Percentiles rank a stretch among this genome's conserved stretches.
Evolutionary conservation across 2,329 filamentous ascomycete genomes (phyloP).

Genomic region (Phialocephala sp.): DNA sequence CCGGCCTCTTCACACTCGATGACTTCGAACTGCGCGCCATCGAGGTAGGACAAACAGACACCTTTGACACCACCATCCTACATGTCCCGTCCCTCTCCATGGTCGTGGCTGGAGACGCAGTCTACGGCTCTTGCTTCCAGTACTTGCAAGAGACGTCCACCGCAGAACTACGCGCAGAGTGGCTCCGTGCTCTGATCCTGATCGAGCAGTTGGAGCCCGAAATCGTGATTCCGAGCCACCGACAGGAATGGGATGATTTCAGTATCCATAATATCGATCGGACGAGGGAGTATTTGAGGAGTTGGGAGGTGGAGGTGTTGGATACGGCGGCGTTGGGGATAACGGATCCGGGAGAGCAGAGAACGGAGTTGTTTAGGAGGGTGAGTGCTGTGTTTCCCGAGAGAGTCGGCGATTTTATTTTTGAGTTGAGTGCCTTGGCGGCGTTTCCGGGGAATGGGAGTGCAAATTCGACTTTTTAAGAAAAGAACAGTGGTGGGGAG

Average conservation of each 20-base stretch:
- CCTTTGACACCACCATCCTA: slow-evolving; percentile 44
- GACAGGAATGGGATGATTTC: slow-evolving; percentile 35
- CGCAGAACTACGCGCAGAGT: slow-evolving; percentile 37
- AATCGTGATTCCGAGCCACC: slow-evolving; percentile 43
- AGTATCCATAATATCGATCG: slow-evolving; percentile 35
- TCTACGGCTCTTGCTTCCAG: slow-evolving; percentile 41
- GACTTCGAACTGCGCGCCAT: slow-evolving; percentile 31
- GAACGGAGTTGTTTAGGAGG: slow-evolving; percentile 5
- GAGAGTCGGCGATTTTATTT: slow-evolving; percentile 17
- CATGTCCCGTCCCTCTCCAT: slow-evolving; percentile 45
- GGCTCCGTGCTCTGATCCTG: slow-evolving; percentile 41
- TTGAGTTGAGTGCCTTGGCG: slow-evolving; percentile 12
- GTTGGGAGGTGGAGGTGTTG: slow-evolving; percentile 19
- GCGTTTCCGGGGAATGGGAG: slow-evolving; percentile 3
- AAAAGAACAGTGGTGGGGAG: background rate
- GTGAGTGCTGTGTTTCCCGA: slow-evolving; percentile 11
- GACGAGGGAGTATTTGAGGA: slow-evolving; percentile 39
- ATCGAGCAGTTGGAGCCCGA: slow-evolving; percentile 41
- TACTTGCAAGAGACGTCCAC: slow-evolving; percentile 43
- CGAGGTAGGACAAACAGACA: slow-evolving; percentile 35
- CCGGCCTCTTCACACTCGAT: slow-evolving; percentile 36
- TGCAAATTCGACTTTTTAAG: background rate
- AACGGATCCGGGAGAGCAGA: background rate
- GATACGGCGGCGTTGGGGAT: background rate
- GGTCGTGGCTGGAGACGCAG: slow-evolving; percentile 47